Conservation (phyloP, 1,284 basidiomycete genomes). For the Thecaphora thlaspeos region DNA sequence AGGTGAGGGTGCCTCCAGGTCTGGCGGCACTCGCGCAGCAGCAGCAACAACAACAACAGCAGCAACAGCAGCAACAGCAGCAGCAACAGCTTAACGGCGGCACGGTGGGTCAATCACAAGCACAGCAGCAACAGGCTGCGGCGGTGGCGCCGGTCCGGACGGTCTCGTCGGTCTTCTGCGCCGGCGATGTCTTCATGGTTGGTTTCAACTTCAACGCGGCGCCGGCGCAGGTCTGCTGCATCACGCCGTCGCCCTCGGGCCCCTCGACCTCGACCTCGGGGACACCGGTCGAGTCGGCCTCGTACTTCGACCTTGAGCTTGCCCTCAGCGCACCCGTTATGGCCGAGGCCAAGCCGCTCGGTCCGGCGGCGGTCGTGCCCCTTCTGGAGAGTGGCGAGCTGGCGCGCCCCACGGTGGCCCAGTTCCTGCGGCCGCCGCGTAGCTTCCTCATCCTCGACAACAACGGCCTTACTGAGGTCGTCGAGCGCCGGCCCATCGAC, state of each 20-base stretch:
- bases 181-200: slow-evolving; percentile 36
- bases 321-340: slow-evolving; percentile 40
- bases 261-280: slow-evolving; percentile 17
- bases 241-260: slow-evolving; percentile 27
- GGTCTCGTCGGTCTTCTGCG: slow-evolving; percentile 34
- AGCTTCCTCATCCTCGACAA: slow-evolving; percentile 85
- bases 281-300: slow-evolving; percentile 27
- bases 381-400: slow-evolving; percentile 36
- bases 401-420: slow-evolving; percentile 75
- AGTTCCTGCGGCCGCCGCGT: slow-evolving; percentile 70
- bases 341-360: slow-evolving; percentile 28
- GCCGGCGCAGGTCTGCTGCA: slow-evolving; percentile 31
- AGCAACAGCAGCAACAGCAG: not conserved
- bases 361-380: not conserved
- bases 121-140: slow-evolving; percentile 8
- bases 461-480: slow-evolving; percentile 75
- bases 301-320: slow-evolving; percentile 34
- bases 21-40: not conserved
- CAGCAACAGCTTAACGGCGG: not conserved
- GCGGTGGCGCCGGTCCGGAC: slow-evolving; percentile 13
- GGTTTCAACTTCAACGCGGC: slow-evolving; percentile 39
- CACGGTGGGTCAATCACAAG: slow-evolving; percentile 4
- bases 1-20: slow-evolving; percentile 13
- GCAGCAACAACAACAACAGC: not conserved
- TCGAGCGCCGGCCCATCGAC: slow-evolving; percentile 81